Evolutionary conservation across 1,284 basidiomycete species (phyloP), one percentile per base, ranked within the genome.

Genomic region (Pseudozyma thailandica): DNA sequence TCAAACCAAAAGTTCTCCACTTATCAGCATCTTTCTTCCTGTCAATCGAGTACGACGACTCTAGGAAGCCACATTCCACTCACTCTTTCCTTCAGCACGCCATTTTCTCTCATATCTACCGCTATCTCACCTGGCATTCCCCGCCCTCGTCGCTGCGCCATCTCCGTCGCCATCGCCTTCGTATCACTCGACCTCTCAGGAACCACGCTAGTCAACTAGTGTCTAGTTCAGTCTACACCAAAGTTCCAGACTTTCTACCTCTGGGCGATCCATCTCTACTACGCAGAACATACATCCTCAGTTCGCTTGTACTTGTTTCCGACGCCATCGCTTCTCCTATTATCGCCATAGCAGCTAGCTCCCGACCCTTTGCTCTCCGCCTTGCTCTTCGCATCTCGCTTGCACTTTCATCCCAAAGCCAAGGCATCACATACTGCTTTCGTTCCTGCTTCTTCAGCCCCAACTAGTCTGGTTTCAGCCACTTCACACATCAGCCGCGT

Each of bases 121-220:
- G 7, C 20, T 23, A 18, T 21, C 18, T 12, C 3, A 18, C 37
- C 9, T 18, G 8, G 9, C 37, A n/a, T 13, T 20, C 20, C 37
- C 20, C 37, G 9, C 20, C 16, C 37, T n/a, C 37, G 37, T n/a
- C 13, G 20, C 16, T 18, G 20, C 13, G 15, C 18, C 9, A 15
- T 20, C 15, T n/a, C 18, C 18, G 18, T n/a, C 37, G 13, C 37
- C 37, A 39, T 35, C 42, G 28, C 31, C 16, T 31, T 31, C 27
- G 20, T 20, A 8, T 42, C 16, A 10, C 18, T 12, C 31, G 49
- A 10, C 38, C 8, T 27, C 43, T 38, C 54, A 64, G 61, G 60
- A 57, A 63, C 60, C 54, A 52, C 60, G 50, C 60, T 52, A 63
- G 44, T 12, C 33, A 12, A 35, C 33, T 12, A 42, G 37, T 30